These are phyloP conservation scores for carrot (Daucus carota) DNA, from an alignment of 129 eudicot species.

Conservation along the genomic window DNA sequence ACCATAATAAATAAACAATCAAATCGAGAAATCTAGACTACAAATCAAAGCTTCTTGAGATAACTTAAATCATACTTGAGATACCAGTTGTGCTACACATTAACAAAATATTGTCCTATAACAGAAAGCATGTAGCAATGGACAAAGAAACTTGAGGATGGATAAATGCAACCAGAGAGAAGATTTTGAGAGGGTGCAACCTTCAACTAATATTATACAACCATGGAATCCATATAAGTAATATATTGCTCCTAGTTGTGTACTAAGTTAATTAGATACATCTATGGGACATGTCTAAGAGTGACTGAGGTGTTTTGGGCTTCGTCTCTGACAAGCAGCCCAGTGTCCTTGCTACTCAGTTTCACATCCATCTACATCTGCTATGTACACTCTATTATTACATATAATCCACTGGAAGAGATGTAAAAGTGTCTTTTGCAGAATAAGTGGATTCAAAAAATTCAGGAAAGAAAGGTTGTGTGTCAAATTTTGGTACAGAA, in stretches of 20 bases:
- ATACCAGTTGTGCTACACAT: background rate
- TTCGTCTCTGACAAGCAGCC: background rate
- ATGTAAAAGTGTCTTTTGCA: background rate
- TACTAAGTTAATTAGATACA: background rate
- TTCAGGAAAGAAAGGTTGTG: no score
- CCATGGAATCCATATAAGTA: background rate
- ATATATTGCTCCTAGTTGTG: background rate
- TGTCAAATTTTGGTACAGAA: no score
- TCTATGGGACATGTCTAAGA: background rate
- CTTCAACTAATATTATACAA: background rate
- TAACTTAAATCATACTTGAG: no score
- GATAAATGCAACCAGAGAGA: background rate
- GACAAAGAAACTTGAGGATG: background rate
- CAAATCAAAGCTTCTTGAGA: background rate
- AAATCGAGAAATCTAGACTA: background rate
- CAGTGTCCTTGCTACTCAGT: background rate
- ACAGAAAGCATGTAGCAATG: background rate
- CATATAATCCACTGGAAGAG: background rate
- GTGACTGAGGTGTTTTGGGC: background rate
- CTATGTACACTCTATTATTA: background rate
- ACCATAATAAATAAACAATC: background rate
- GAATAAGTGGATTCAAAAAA: background rate
- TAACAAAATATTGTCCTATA: background rate
- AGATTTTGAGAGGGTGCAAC: no score
- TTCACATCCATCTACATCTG: background rate